Evolutionary conservation across 345 rosid genomes (phyloP).

Genomic region (Kernera saxatilis): DNA sequence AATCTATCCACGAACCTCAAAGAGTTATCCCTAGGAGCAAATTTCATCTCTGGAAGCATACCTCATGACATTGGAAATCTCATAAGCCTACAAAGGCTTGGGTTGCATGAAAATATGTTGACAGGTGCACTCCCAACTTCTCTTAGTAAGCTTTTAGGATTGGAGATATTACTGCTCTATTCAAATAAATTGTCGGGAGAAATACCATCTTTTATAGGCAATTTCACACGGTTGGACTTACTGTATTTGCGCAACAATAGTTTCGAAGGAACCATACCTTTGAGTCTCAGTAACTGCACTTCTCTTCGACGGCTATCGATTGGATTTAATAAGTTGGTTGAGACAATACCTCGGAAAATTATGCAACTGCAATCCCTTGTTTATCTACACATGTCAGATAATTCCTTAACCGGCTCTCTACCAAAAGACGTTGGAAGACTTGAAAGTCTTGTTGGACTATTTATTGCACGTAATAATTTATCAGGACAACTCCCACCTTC

Average conservation of each 20-base stretch:
- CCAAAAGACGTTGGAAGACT: not conserved
- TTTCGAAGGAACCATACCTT: not conserved
- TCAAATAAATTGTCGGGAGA: not conserved
- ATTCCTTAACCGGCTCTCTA: not conserved
- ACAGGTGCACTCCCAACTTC: not conserved
- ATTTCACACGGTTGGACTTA: not conserved
- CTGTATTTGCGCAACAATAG: not conserved
- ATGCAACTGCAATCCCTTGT: not conserved
- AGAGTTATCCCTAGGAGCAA: fast-evolving
- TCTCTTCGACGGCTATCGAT: fast-evolving
- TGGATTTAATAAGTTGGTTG: not conserved
- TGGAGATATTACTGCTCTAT: fast-evolving
- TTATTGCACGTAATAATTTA: not conserved
- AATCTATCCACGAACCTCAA: not conserved
- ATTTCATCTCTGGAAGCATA: not conserved
- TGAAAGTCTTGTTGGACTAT: not conserved
- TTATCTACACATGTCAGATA: fast-evolving
- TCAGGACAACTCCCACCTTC: not conserved
- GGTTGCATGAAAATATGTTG: fast-evolving
- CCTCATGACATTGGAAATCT: not conserved
- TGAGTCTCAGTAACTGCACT: not conserved
- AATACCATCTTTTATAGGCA: not conserved
- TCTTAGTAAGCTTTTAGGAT: not conserved
- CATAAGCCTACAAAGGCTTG: not conserved
- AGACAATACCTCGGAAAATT: not conserved